phyloP scores from a whole-genome alignment of 225 moss, liverwort and hornwort species.

The Sphagnum contortum region DNA sequence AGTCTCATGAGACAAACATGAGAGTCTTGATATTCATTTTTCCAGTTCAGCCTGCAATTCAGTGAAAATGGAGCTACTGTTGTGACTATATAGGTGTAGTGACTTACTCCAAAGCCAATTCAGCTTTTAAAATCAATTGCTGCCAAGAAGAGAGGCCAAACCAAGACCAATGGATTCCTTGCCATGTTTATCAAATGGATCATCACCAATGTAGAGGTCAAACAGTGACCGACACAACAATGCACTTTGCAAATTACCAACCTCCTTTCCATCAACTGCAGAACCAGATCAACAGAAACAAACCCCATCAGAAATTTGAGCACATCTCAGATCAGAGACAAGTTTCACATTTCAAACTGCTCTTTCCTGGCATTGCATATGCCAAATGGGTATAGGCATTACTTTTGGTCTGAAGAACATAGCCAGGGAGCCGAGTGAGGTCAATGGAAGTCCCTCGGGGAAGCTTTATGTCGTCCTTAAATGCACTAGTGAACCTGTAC shows the following conservation, averaged over 20 bases:
- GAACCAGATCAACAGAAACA: background rate
- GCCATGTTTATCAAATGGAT: conserved; percentile 76
- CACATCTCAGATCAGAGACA: background rate
- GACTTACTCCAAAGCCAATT: too few relatives aligned
- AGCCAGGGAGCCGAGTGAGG: conserved; percentile 69
- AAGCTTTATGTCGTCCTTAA: conserved; percentile 75
- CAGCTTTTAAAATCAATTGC: too few relatives aligned
- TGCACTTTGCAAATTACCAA: conserved; percentile 73
- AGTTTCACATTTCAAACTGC: background rate
- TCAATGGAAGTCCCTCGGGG: conserved; percentile 76
- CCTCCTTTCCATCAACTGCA: conserved; percentile 60
- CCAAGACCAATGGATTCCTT: conserved; percentile 44
- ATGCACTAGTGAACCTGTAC: conserved; percentile 64
- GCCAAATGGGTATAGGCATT: background rate
- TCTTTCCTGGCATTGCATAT: too few relatives aligned
- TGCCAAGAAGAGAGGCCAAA: conserved; percentile 26
- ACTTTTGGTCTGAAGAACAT: conserved; percentile 65
- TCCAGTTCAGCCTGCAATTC: too few relatives aligned
- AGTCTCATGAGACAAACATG: too few relatives aligned
- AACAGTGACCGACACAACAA: conserved; percentile 78
- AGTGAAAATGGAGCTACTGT: too few relatives aligned
- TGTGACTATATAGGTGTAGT: too few relatives aligned
- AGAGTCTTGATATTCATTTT: too few relatives aligned
- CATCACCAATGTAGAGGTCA: conserved; percentile 87
- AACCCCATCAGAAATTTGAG: background rate